Evolutionary conservation across 163 green algal genomes (phyloP), one percentile per base, ranked within the genome.

Genomic region (Volvox carteri): DNA sequence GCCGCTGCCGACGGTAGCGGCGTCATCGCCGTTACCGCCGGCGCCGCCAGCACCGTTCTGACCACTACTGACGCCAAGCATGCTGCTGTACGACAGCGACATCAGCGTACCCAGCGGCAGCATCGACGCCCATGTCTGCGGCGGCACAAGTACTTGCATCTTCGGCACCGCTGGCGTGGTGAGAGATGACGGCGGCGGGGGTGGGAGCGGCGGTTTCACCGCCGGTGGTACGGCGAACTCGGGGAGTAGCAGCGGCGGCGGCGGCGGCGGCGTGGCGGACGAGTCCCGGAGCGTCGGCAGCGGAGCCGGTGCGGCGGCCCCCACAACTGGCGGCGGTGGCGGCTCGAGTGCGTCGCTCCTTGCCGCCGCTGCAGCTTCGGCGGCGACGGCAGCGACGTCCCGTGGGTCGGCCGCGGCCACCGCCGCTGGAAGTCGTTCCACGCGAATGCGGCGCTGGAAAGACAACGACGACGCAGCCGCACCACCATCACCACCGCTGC

Each of bases 391-490:
- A 4, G 54, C 77, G 77, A n/a, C 23, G 23, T 44, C 77, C 18
- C 6, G 37, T 58, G 78, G 78, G 56, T 58, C 25, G 33, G 44
- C 25, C 8, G 23, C 25, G 33, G 44, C 25, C 8, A n/a, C 28
- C 11, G 78, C 78, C 0, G 78, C 1, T 2, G 77, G 78, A 23
- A 86, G 78, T 0, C 78, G 78, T 11, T 86, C 78, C 3, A 86
- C 78, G 1, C 21, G 78, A 9, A 67, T 44, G 21, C 56, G 56
- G 23, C 19, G 50, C 37, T 39, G 54, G 23, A 14, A 28, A 54
- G 2, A 6, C 77, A 2, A 28, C 19, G 18, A 72, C 30, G 50
- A 0, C 52, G 44, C 23, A 16, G 54, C 33, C 35, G 52, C 50
- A 25, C 4, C 33, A 9, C 23, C 77, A 21, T 2, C 52, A 37